Evolutionary conservation across 225 moss, liverwort and hornwort genomes (phyloP), one percentile per base, ranked within the genome.

Genomic region (Physcomitrellopsis africana): DNA sequence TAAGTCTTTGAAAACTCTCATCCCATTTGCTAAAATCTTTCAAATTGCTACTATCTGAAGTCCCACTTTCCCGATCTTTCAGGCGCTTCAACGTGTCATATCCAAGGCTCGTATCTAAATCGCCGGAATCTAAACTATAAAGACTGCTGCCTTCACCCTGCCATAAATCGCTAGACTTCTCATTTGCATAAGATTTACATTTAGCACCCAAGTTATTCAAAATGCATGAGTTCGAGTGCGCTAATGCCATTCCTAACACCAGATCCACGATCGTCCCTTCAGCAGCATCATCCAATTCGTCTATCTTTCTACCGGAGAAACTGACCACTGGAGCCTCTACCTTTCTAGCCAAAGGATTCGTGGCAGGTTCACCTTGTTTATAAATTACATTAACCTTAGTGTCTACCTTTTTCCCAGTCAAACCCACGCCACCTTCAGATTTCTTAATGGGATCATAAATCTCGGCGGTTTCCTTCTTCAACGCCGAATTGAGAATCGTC

Each of bases 241-340:
- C 86, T 88, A 95, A 86, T 63, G 95, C 95, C 88, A 92, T 95
- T 81, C 95, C 95, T 91, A 95, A 85, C 77, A 95, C 82, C 81
- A 95, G 86, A 88, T 95, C 95, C 84, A 95, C 92, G 79, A 95
- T 89, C 51, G 95, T 95, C 62, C 95, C 95, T 73, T 86, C 95
- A 63, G 92, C 71, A 79, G 55, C 84, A 77, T 95, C 95, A 66
- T 89, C 89, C 80, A 82, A 79, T 51, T 86, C 89, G 41, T 95
- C 95, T 89, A 86, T 77, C 86, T 86, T 89, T 81, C 80, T 89
- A 67, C 78, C 81, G 65, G 86, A 74, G 72, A 82, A 77, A 80
- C 80, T 89, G 58, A 89, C 84, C 55, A 80, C 81, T 29, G 76
- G 26, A 51, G 68, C 37, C 48, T 68, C 76, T 68, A 84, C 80